phyloP scores from a whole-genome alignment of 768 basidiomycete genomes.

The Dentipellis sp. region DNA sequence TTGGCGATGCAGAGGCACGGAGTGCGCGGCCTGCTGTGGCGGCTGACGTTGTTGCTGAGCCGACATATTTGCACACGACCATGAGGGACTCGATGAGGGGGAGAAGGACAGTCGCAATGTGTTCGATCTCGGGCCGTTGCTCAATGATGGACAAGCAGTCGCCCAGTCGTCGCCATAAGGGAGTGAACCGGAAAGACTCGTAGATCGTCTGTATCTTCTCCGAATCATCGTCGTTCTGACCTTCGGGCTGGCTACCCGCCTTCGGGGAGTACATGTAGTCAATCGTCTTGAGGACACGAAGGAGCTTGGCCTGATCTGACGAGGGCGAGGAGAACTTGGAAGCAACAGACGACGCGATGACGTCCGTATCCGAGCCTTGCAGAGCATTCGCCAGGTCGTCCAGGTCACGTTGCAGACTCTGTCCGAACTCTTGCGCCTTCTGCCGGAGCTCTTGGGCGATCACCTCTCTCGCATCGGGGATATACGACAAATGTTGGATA shows the following conservation, averaged over 20 bases:
- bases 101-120: constrained; percentile 85
- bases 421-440: constrained; percentile 85
- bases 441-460: constrained; percentile 81
- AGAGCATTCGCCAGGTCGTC: constrained; percentile 64
- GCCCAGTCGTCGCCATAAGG: constrained; percentile 85
- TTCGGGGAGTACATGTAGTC: constrained; percentile 89
- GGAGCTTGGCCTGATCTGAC: constrained; percentile 91
- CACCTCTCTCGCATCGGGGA: constrained; percentile 82
- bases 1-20: constrained; percentile 59
- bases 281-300: constrained; percentile 92
- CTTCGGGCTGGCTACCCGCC: constrained; percentile 27
- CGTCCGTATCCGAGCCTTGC: constrained; percentile 43
- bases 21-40: constrained; percentile 39
- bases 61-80: constrained; percentile 97
- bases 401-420: constrained; percentile 63
- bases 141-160: constrained; percentile 82
- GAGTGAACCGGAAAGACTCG: constrained; percentile 82
- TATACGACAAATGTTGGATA: constrained; percentile 85
- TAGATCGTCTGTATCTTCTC: constrained; percentile 87
- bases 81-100: constrained; percentile 95
- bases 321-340: constrained; percentile 91
- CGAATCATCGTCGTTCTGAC: constrained; percentile 40
- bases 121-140: constrained; percentile 68
- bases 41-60: constrained; percentile 41
- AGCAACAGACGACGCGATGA: constrained; percentile 59